Evolutionary conservation across 2,329 filamentous ascomycete species (phyloP).

Genomic region (Uncinocarpus reesii): DNA sequence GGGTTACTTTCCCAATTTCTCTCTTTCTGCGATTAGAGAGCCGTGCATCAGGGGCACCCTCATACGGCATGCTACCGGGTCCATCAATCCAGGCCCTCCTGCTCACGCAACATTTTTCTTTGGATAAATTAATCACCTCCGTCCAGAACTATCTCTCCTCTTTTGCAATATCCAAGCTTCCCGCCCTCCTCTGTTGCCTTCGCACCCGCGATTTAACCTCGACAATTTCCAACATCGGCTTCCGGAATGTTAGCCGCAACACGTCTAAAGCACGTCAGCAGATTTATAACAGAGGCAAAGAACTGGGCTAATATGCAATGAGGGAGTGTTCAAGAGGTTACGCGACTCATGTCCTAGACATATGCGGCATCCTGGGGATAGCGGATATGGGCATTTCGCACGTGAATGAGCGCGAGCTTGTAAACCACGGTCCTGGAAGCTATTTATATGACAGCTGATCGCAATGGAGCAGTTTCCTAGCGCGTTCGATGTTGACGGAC

Average conservation of each 20-base stretch:
- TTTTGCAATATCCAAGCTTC: conserved; percentile 15
- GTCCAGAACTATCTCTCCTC: conserved; percentile 19
- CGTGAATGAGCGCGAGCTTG: conserved; percentile 16
- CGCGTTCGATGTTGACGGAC: conserved; percentile 20
- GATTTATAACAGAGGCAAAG: conserved; percentile 2
- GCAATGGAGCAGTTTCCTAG: conserved; percentile 18
- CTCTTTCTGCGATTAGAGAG: conserved; percentile 11
- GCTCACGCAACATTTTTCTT: conserved; percentile 10
- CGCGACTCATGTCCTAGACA: conserved; percentile 19
- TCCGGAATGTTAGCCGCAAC: conserved; percentile 18
- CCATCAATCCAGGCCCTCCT: conserved; percentile 17
- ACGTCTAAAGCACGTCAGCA: conserved; percentile 15
- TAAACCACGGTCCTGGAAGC: conserved; percentile 19
- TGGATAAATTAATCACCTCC: conserved; percentile 18
- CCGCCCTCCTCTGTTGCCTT: not conserved
- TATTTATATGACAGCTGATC: conserved; percentile 20
- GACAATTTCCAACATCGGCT: too few relatives aligned
- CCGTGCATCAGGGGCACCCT: conserved; percentile 17
- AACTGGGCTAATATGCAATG: conserved; percentile 18
- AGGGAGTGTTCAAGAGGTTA: conserved; percentile 20
- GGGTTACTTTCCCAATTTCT: not conserved
- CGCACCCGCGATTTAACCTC: not conserved
- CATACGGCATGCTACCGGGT: not conserved
- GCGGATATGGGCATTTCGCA: conserved; percentile 21
- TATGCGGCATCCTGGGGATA: conserved; percentile 17